Evolutionary conservation across 148 eudicot genomes (phyloP), one percentile per base, ranked within the genome.

Genomic region (Cornus florida): DNA sequence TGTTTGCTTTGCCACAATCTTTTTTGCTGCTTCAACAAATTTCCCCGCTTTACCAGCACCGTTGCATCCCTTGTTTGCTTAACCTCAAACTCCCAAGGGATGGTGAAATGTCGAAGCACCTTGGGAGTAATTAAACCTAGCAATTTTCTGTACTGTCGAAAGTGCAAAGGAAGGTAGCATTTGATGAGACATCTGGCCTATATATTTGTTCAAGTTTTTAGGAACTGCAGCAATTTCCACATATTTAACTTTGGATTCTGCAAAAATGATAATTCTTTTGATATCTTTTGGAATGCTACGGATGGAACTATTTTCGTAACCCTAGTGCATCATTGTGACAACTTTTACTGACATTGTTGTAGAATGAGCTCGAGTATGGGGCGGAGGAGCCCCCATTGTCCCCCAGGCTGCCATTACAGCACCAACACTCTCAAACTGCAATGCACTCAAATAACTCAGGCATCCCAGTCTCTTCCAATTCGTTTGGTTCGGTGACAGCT

Each of bases 331-430:
- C 70, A 41, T 2, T 67, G 10, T 16, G 6, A 31, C 75, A 24
- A 53, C 23, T 67, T 75, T 65, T 7, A 9, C 33, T 75, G 71
- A 46, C 23, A 7, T 53, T 28, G 24, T 1, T 76, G 62, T 46
- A 76, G 78, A 66, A 39, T 19, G 78, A 67, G 71, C 71, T 76
- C 62, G 78, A 76, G 71, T 41, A 62, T 6, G 57, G 70, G 13
- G 6, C 46, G 14, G 78, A 76, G 28, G 78, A 76, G 38, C 59
- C 74, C 24, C 59, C 59, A 23, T 10, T 43, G 57, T 41, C 59
- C 57, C 59, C 59, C 31, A 41, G 59, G 20, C 5, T 31, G 70
- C 39, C 39, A 20, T 9, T 67, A 35, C 70, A 67, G 19, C 67
- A 74, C 28, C 71, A 76, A 43, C 71, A 76, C 62, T 43, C 53